Evolutionary conservation across 2,329 filamentous ascomycete genomes (phyloP).

Genomic region (Colletotrichum godetiae): DNA sequence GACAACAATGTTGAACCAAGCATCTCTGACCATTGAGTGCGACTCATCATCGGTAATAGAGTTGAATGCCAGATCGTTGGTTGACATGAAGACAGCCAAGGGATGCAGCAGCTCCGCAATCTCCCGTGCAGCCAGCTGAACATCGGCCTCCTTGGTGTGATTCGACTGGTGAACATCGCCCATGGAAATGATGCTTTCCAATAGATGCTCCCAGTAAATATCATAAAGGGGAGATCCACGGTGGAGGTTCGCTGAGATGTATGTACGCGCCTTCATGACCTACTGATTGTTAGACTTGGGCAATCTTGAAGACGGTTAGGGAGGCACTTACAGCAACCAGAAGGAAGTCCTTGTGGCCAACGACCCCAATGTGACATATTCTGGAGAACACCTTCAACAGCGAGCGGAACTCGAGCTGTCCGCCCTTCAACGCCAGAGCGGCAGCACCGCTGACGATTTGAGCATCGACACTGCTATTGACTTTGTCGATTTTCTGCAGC

Average conservation of each 20-base stretch:
- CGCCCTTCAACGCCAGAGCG: conserved; percentile 79
- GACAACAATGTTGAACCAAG: conserved; percentile 98
- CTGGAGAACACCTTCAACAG: conserved; percentile 86
- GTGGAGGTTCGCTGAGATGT: conserved; percentile 77
- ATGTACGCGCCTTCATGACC: conserved; percentile 82
- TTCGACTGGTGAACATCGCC: conserved; percentile 84
- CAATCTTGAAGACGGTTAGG: not conserved
- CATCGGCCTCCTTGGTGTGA: conserved; percentile 79
- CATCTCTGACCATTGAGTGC: conserved; percentile 82
- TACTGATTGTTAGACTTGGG: conserved; percentile 40
- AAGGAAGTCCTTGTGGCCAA: conserved; percentile 74
- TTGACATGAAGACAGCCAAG: conserved; percentile 84
- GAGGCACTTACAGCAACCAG: conserved; percentile 74
- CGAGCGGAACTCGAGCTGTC: conserved; percentile 84
- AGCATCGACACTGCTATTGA: conserved; percentile 82
- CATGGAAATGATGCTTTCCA: conserved; percentile 90
- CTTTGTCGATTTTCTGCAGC: conserved; percentile 91
- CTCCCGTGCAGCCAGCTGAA: conserved; percentile 85
- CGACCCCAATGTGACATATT: conserved; percentile 78
- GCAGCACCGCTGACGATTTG: conserved; percentile 88
- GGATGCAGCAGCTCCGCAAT: conserved; percentile 90
- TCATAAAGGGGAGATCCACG: conserved; percentile 81
- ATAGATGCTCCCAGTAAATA: conserved; percentile 84
- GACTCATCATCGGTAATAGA: conserved; percentile 73
- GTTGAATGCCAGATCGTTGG: conserved; percentile 65